phyloP scores from a whole-genome alignment of 2,329 filamentous ascomycete species.

The Daldinia sp. region DNA sequence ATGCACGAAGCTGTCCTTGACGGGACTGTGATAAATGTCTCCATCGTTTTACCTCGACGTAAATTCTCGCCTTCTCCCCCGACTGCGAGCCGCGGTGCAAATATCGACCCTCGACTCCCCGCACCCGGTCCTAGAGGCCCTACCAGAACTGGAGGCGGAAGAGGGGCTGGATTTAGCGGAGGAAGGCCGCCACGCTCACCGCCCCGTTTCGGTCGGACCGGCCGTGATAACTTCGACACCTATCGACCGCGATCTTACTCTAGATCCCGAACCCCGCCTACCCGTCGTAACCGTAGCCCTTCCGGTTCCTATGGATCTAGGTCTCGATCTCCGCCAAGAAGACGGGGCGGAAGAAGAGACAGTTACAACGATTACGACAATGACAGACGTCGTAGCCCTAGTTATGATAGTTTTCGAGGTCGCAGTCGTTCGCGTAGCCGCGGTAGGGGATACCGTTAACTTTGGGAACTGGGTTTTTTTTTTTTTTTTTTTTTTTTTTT shows the following conservation, averaged over 20 bases:
- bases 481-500: neutral
- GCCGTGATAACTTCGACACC: conserved; percentile 61
- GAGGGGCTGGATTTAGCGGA: conserved; percentile 50
- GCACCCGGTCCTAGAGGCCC: conserved; percentile 54
- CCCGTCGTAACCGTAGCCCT: conserved; percentile 50
- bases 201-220: conserved; percentile 43
- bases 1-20: conserved; percentile 99
- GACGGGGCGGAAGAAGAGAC: conserved; percentile 51
- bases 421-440: conserved; percentile 57
- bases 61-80: conserved; percentile 87
- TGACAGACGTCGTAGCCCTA: conserved; percentile 61
- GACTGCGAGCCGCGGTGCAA: conserved; percentile 71
- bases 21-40: conserved; percentile 84
- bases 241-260: conserved; percentile 71
- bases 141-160: conserved; percentile 52
- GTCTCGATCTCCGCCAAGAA: conserved; percentile 53
- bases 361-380: conserved; percentile 52
- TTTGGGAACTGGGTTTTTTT: neutral
- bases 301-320: conserved; percentile 51
- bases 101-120: conserved; percentile 67
- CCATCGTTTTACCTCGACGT: conserved; percentile 85
- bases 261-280: conserved; percentile 58
- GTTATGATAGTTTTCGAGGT: conserved; percentile 59
- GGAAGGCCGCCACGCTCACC: conserved; percentile 45
- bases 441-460: conserved; percentile 53